Conservation (phyloP, 805 yeast species). For the Jamesozyma spencerorum region DNA sequence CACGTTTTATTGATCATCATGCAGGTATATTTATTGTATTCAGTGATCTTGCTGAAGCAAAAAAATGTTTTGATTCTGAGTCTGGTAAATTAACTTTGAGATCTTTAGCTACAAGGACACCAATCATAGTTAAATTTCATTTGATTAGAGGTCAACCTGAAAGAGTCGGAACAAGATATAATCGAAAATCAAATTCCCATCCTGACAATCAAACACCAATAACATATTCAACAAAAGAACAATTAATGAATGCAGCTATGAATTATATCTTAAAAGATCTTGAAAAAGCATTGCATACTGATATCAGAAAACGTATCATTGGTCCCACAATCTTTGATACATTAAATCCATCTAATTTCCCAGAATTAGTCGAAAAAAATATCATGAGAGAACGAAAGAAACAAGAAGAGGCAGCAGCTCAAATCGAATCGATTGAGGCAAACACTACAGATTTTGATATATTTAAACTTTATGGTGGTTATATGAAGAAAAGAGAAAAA, state of each 20-base stretch:
- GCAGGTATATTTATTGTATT: slow-evolving; percentile 68
- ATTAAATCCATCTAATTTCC: slow-evolving; percentile 50
- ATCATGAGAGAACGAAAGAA: slow-evolving; percentile 23
- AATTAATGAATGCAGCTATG: slow-evolving; percentile 50
- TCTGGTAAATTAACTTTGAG: slow-evolving; percentile 18
- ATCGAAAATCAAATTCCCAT: not conserved
- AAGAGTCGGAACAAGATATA: not conserved
- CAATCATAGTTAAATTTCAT: slow-evolving; percentile 19
- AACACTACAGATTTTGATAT: slow-evolving; percentile 29
- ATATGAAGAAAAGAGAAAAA: slow-evolving; percentile 5
- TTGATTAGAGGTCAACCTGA: slow-evolving; percentile 11
- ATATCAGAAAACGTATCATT: slow-evolving; percentile 61
- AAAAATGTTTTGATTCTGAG: slow-evolving; percentile 17
- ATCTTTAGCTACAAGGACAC: slow-evolving; percentile 16
- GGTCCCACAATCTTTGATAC: slow-evolving; percentile 59
- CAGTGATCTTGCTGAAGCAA: slow-evolving; percentile 32
- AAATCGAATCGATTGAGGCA: slow-evolving; percentile 14
- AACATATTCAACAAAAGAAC: slow-evolving; percentile 19
- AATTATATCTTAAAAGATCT: slow-evolving; percentile 53
- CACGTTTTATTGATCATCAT: slow-evolving; percentile 50
- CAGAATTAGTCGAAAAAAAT: slow-evolving; percentile 36
- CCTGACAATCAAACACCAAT: not conserved
- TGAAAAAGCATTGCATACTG: slow-evolving; percentile 52
- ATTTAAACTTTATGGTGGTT: slow-evolving; percentile 26
- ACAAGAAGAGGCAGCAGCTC: slow-evolving; percentile 5